Evolutionary conservation across 2,329 filamentous ascomycete species (phyloP).

Genomic region (Sarocladiaceae sp.): DNA sequence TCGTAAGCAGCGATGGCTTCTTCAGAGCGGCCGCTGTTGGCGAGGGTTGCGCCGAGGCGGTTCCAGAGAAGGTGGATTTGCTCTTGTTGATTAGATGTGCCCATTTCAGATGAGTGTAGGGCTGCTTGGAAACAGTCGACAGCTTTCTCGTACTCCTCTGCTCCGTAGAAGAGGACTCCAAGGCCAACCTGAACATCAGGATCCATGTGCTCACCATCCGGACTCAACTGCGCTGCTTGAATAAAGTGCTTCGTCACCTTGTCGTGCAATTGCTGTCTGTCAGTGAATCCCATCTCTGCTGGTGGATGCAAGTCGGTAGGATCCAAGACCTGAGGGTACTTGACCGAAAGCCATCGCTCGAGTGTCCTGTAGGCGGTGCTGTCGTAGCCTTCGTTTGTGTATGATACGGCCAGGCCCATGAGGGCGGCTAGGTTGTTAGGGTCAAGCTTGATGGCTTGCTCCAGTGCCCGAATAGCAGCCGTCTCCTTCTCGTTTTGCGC

Average conservation of each 20-base stretch:
- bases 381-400: constrained; percentile 98
- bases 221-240: constrained; percentile 83
- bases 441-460: constrained; percentile 85
- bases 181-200: constrained; percentile 97
- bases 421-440: constrained; percentile 82
- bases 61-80: constrained; percentile 97
- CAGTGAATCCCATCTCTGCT: constrained; percentile 89
- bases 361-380: constrained; percentile 93
- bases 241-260: constrained; percentile 91
- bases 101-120: constrained; percentile 78
- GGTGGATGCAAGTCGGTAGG: constrained; percentile 68
- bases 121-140: constrained; percentile 97
- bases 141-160: constrained; percentile 96
- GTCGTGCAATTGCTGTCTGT: constrained; percentile 83
- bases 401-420: constrained; percentile 94
- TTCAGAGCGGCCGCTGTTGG: constrained; percentile 88
- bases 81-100: constrained; percentile 75
- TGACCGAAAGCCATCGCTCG: constrained; percentile 93
- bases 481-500: constrained; percentile 99
- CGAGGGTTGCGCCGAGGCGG: constrained; percentile 88
- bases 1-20: constrained; percentile 97
- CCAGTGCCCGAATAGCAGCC: constrained; percentile 88
- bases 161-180: constrained; percentile 95
- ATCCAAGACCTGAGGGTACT: constrained; percentile 80
- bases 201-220: constrained; percentile 92